These are phyloP conservation scores for Penicillium sp. DNA, from an alignment of 2,329 filamentous ascomycete genomes.

Conservation along the genomic window DNA sequence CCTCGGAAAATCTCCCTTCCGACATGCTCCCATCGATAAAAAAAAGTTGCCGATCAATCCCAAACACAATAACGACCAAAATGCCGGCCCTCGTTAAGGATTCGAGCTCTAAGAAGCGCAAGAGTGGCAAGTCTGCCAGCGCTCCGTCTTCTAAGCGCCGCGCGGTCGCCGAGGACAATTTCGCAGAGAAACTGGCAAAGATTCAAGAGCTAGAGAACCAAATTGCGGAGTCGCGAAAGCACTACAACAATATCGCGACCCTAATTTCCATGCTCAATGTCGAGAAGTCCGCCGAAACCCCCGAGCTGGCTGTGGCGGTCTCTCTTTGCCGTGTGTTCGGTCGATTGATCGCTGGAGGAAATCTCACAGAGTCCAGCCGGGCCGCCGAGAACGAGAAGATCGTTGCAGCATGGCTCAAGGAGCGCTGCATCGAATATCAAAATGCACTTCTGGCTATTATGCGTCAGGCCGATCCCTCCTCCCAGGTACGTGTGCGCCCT, in stretches of 20 bases:
- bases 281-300: constrained; percentile 54
- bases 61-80: constrained; percentile 14
- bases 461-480: constrained; percentile 59
- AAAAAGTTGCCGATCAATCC: constrained; percentile 21
- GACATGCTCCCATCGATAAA: constrained; percentile 32
- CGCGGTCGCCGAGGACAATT: constrained; percentile 50
- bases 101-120: constrained; percentile 42
- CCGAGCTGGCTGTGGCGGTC: constrained; percentile 69
- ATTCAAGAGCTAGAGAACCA: constrained; percentile 77
- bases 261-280: constrained; percentile 64
- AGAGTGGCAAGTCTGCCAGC: constrained; percentile 36
- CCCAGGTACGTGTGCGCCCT: constrained; percentile 37
- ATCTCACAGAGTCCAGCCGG: constrained; percentile 65
- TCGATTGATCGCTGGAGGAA: constrained; percentile 73
- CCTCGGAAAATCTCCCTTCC: constrained; percentile 37
- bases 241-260: constrained; percentile 86
- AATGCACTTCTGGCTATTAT: constrained; percentile 63
- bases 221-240: constrained; percentile 80
- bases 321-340: constrained; percentile 86
- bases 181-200: constrained; percentile 60
- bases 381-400: constrained; percentile 72
- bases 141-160: constrained; percentile 45
- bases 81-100: constrained; percentile 33
- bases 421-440: constrained; percentile 72
- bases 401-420: constrained; percentile 76